Conservation (phyloP, 495 filamentous ascomycete genomes). For the Lepraria neglecta region DNA sequence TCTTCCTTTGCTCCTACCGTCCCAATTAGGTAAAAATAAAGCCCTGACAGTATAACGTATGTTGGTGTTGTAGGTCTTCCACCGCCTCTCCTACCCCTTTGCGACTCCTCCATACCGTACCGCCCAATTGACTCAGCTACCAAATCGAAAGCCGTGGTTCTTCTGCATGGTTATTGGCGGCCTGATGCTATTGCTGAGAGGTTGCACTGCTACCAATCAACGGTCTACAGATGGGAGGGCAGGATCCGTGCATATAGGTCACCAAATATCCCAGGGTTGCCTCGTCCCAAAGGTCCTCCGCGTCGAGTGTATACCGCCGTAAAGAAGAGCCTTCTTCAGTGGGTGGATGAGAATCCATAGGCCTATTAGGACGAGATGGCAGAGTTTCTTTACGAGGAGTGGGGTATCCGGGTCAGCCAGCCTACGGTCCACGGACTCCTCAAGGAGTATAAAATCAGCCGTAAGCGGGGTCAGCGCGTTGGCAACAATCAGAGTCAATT, state of each 20-base stretch:
- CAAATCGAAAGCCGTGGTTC: not conserved
- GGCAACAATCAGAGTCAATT: conserved; percentile 1
- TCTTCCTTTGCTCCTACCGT: no score
- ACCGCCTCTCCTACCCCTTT: not conserved
- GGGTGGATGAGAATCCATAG: no score
- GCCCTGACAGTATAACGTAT: not conserved
- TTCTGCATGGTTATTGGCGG: not conserved
- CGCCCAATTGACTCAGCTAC: not conserved
- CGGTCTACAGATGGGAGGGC: no score
- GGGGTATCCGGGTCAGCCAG: not conserved
- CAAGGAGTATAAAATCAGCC: not conserved
- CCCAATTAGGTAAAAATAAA: no score
- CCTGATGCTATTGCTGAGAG: not conserved
- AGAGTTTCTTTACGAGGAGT: not conserved
- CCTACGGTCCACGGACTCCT: not conserved
- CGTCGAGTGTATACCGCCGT: no score
- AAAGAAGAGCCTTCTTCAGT: no score
- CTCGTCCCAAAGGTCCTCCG: not conserved
- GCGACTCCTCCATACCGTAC: not conserved
- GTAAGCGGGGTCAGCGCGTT: not conserved
- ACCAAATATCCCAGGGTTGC: not conserved
- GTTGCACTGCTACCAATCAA: no score
- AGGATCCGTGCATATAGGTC: not conserved
- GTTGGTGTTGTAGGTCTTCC: not conserved
- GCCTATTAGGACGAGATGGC: not conserved